Evolutionary conservation across 2,329 filamentous ascomycete genomes (phyloP), one percentile per base, ranked within the genome.

Genomic region (Pseudocercospora pini-densiflorae): DNA sequence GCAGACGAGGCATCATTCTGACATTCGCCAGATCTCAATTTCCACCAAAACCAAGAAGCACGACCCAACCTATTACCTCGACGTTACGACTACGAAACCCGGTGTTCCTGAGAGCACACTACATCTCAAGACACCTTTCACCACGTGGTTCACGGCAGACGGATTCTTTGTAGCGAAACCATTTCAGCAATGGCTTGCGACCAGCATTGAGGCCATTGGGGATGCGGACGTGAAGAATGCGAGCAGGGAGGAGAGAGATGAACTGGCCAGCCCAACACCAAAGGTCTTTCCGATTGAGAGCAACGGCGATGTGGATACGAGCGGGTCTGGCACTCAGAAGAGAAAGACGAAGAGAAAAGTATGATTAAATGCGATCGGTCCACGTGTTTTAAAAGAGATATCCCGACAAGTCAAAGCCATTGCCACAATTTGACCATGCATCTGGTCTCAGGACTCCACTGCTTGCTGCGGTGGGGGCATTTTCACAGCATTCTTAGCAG

Each of bases 51-150:
- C 88, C 0, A 90, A 91, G 76, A 97, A 97, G 79, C 88, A 94
- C 79, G 86, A 90, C 45, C 92, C 93, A 0, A 86, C 89, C 53
- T 99, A 99, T 83, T 86, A 91, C 75, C 81, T 97, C 67, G 88
- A 86, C 51, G 84, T 97, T 60, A 85, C 83, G 5, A 61, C 68
- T 12, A 68, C 70, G 8, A 65, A 73, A 36, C 58, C 66, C n/a
- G 63, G 64, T 47, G 57, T 63, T 40, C 45, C 67, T 8, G 33
- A 63, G 31, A 69, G 64, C 61, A 71, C 73, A 79, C 65, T 87
- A 66, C 83, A 88, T 69, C 79, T 93, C 67, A 80, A 85, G 68
- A 85, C 86, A 53, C 85, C 90, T 40, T 94, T 95, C 77, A 87
- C 86, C 36, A 84, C 86, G 61, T 95, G 91, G 91, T 95, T 94